phyloP scores from a whole-genome alignment of 2,329 filamentous ascomycete species.

The Colletotrichum orbiculare region DNA sequence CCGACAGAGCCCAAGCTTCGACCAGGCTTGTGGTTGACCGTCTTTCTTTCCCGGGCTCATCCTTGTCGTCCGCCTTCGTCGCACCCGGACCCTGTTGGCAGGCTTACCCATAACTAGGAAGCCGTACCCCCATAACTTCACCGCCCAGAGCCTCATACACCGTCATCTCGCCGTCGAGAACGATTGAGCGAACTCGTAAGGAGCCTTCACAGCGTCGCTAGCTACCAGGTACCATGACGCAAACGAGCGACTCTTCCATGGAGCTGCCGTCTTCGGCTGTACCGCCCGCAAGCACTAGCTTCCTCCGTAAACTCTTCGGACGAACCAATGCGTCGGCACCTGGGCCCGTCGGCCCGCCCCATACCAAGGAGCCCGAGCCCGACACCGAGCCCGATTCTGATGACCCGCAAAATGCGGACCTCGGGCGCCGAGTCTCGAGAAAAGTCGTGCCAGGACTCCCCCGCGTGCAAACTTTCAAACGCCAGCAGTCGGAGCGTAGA shows the following conservation, averaged over 20 bases:
- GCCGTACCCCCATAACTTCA: slow-evolving; percentile 30
- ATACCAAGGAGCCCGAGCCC: slow-evolving; percentile 31
- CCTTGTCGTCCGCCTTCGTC: slow-evolving; percentile 35
- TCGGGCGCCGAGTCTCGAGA: slow-evolving; percentile 58
- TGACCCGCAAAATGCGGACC: slow-evolving; percentile 46
- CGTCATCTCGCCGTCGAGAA: slow-evolving; percentile 14
- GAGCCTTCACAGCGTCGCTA: neutral
- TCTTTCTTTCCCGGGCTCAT: slow-evolving; percentile 37
- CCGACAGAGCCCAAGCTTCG: slow-evolving; percentile 24
- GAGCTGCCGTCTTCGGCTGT: slow-evolving; percentile 29
- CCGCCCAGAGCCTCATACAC: slow-evolving; percentile 35
- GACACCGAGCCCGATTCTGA: slow-evolving; percentile 38
- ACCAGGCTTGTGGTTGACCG: slow-evolving; percentile 36
- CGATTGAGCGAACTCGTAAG: slow-evolving; percentile 5
- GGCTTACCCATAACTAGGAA: slow-evolving; percentile 33
- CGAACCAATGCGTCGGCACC: slow-evolving; percentile 32
- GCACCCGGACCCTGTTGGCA: slow-evolving; percentile 31
- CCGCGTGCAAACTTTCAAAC: slow-evolving; percentile 80
- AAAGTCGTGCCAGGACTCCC: slow-evolving; percentile 84
- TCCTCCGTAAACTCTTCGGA: slow-evolving; percentile 37
- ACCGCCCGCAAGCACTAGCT: slow-evolving; percentile 25
- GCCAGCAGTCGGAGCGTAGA: slow-evolving; percentile 84
- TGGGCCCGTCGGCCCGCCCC: slow-evolving; percentile 25
- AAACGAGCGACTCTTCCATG: slow-evolving; percentile 22
- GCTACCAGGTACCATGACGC: slow-evolving; percentile 26